Conservation (phyloP, 2,329 filamentous ascomycete genomes). For the Beauveria caledonica region DNA sequence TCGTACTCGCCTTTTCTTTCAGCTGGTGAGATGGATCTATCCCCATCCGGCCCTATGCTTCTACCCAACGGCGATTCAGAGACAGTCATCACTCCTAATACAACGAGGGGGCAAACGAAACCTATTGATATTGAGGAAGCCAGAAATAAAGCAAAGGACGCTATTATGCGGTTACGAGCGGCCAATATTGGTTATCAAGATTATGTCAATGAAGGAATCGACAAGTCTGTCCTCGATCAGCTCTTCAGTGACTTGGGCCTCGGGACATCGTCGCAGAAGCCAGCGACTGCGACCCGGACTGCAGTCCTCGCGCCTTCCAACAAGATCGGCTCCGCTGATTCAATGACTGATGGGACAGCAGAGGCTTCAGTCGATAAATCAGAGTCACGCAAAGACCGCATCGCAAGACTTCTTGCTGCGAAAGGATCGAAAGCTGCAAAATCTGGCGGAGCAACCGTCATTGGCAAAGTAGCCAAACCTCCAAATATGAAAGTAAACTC, state of each 20-base stretch:
- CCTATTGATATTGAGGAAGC: constrained; percentile 27
- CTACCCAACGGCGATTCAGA: background rate
- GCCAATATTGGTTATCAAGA: constrained; percentile 66
- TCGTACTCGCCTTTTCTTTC: constrained; percentile 47
- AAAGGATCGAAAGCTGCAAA: constrained; percentile 49
- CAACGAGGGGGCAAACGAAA: background rate
- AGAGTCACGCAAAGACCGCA: constrained; percentile 65
- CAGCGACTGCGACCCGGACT: background rate
- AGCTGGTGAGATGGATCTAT: constrained; percentile 35
- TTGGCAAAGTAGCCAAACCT: constrained; percentile 14
- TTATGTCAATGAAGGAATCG: constrained; percentile 65
- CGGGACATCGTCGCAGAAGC: constrained; percentile 22
- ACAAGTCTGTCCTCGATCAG: constrained; percentile 50
- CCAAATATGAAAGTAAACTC: constrained; percentile 43
- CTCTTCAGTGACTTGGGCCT: constrained; percentile 65
- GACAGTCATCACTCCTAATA: background rate
- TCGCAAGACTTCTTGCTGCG: constrained; percentile 66
- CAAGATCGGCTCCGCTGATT: background rate
- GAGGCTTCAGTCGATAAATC: constrained; percentile 25
- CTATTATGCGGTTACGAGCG: constrained; percentile 55
- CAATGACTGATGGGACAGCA: background rate
- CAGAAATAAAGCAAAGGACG: constrained; percentile 54
- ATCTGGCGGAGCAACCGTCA: constrained; percentile 10
- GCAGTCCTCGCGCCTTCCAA: background rate
- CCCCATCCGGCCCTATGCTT: background rate